Base-by-base conservation (phyloP, 75 land plant species). In the Chamaecyparis obtusa region DNA sequence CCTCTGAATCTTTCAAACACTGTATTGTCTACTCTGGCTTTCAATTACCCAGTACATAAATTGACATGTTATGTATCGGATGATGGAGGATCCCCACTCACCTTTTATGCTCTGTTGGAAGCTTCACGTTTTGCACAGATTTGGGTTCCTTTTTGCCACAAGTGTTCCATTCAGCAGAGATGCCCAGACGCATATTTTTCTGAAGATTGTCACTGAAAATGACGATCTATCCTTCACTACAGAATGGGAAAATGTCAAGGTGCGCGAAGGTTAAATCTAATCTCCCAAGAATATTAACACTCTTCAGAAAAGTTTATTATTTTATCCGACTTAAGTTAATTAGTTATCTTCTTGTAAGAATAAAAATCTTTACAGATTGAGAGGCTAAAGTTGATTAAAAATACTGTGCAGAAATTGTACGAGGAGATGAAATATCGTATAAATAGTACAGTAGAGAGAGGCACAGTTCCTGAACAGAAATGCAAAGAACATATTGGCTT, bases 51-150 rank as follows among this genome's bases (percentile, higher is more conserved):
- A 15, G 19, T 84, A 0, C 93, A 88, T 21, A 93, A 91, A 89
- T 27, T 94, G 41, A 88, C 91, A 21, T 90, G 94, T 75, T 94
- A 94, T 71, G 87, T 94, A 7, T 94, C 93, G 6, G 94, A 93
- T 82, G 94, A 93, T 72, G 94, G 94, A 6, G 93, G 92, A 13
- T 92, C 94, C 2, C 85, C 83, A 17, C 74, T 93, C 39, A 92
- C 93, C 11, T 90, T 92, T 30, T 92, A 89, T n/a, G 90, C 93
- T 55, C 88, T 93, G 84, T 67, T 89, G 69, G 93, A 92, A 88
- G 95, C 92, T 11, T 93, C 93, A 27, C 88, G 82, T 88, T 93
- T 93, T 60, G 93, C 95, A 2, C 71, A 64, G 81, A 56, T 87
- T 30, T 93, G 95, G 95, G 17, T 93, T 71, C 92, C 95, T 2